Conservation (phyloP, 2,329 filamentous ascomycete species). For the Ascochyta clinopodiicola region DNA sequence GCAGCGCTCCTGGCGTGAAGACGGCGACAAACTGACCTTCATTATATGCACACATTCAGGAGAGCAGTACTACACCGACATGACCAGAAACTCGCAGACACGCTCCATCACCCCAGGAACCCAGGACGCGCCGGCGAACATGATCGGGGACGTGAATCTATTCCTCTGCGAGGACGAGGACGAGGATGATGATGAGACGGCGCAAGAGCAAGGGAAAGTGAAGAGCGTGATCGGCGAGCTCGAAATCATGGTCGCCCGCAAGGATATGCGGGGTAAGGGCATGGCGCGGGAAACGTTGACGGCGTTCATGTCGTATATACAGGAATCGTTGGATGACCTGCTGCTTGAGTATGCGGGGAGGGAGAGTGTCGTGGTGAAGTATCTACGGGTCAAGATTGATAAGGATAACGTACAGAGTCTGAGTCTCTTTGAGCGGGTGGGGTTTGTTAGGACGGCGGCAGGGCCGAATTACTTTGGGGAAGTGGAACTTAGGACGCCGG, state of each 20-base stretch:
- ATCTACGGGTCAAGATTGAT: slow-evolving; percentile 68
- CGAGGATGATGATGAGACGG: slow-evolving; percentile 28
- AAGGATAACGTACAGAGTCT: slow-evolving; percentile 64
- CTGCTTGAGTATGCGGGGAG: slow-evolving; percentile 60
- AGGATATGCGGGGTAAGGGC: slow-evolving; percentile 65
- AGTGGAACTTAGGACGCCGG: slow-evolving; percentile 55
- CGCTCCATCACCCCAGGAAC: slow-evolving; percentile 23
- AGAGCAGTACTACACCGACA: background rate
- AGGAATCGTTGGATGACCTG: slow-evolving; percentile 60
- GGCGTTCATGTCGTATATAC: slow-evolving; percentile 73
- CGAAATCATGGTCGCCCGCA: slow-evolving; percentile 83
- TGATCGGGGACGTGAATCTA: slow-evolving; percentile 64
- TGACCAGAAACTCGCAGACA: background rate
- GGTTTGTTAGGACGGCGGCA: slow-evolving; percentile 60
- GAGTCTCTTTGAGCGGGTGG: slow-evolving; percentile 65
- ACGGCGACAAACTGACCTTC: slow-evolving; percentile 89
- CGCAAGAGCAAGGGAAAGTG: background rate
- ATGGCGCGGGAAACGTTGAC: slow-evolving; percentile 70
- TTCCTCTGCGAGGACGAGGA: slow-evolving; percentile 66
- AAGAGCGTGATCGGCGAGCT: slow-evolving; percentile 69
- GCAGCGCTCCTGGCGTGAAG: slow-evolving; percentile 84
- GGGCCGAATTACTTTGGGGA: slow-evolving; percentile 72
- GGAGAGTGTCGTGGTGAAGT: slow-evolving; percentile 43
- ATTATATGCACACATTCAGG: slow-evolving; percentile 67
- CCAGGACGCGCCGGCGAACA: slow-evolving; percentile 60